Conservation (phyloP, 352 stramenopile genomes). For the Phytophthora agathidicida region DNA sequence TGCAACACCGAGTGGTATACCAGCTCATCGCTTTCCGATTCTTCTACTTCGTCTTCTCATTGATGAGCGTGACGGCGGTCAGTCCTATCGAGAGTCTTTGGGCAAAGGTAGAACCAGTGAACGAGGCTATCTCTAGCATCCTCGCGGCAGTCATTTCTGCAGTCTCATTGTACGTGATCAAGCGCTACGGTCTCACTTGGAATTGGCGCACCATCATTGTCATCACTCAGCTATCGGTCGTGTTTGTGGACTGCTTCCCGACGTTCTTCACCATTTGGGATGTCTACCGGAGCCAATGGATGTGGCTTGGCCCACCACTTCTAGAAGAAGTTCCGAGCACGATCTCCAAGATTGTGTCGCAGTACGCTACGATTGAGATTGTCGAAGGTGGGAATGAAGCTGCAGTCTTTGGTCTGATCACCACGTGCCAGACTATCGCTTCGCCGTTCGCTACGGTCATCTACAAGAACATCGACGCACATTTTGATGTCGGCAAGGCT, state of each 20-base stretch:
- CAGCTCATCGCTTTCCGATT: conserved; percentile 55
- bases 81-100: conserved; percentile 42
- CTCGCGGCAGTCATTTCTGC: conserved; percentile 38
- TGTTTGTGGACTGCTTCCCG: conserved; percentile 47
- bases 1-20: conserved; percentile 54
- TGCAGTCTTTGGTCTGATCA: conserved; percentile 53
- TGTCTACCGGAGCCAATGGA: conserved; percentile 57
- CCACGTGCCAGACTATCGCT: conserved; percentile 45
- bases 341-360: conserved; percentile 49
- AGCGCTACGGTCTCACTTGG: conserved; percentile 46
- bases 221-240: conserved; percentile 39
- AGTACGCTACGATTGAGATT: conserved; percentile 56
- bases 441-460: conserved; percentile 50
- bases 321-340: conserved; percentile 42
- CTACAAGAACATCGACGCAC: conserved; percentile 54
- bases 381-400: conserved; percentile 52
- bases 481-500: conserved; percentile 43
- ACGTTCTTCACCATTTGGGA: conserved; percentile 60
- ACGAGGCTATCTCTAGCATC: conserved; percentile 39
- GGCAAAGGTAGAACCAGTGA: conserved; percentile 50
- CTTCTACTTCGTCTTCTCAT: conserved; percentile 46
- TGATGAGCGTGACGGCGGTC: conserved; percentile 39
- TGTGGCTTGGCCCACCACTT: conserved; percentile 58
- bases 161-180: conserved; percentile 35
- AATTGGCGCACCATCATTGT: conserved; percentile 51